Percentiles rank a stretch among this genome's conserved stretches.
Conservation (phyloP, 257 asterid species). For the Nicotiana undulata region DNA sequence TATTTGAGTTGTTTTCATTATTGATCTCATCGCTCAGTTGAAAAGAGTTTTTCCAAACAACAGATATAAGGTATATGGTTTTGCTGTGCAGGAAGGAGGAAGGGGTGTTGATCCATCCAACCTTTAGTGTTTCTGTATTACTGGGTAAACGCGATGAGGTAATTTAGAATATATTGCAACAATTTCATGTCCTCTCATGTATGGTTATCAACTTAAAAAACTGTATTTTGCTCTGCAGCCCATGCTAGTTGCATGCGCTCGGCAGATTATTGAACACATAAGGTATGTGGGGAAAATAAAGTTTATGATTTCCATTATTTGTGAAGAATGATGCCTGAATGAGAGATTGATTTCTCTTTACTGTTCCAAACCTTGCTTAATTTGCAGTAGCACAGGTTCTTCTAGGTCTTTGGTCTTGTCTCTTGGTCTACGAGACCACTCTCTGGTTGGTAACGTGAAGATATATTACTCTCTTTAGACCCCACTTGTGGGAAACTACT, state of each 20-base stretch:
- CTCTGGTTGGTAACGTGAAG: slow-evolving; percentile 38
- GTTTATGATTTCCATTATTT: background rate
- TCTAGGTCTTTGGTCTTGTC: slow-evolving; percentile 66
- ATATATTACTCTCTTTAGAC: background rate
- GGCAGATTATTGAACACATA: slow-evolving; percentile 75
- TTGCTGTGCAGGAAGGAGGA: slow-evolving; percentile 75
- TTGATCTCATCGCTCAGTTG: background rate
- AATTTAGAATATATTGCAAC: background rate
- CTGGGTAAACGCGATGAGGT: slow-evolving; percentile 93
- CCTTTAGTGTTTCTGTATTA: slow-evolving; percentile 57
- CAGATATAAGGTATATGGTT: background rate
- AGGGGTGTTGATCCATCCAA: slow-evolving; percentile 61
- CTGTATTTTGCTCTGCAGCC: slow-evolving; percentile 44
- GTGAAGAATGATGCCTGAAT: background rate
- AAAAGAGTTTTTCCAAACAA: background rate
- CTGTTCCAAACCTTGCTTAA: background rate
- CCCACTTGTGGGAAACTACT: too few relatives aligned
- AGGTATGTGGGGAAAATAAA: slow-evolving; percentile 35
- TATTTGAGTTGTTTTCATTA: background rate
- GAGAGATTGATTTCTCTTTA: background rate
- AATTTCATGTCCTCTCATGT: background rate
- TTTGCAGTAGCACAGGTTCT: slow-evolving; percentile 63
- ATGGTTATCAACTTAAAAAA: slow-evolving; percentile 3
- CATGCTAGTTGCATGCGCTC: slow-evolving; percentile 78
- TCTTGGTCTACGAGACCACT: slow-evolving; percentile 82